phyloP scores from a whole-genome alignment of 306 rosid genomes.

The Mucuna pruriens region DNA sequence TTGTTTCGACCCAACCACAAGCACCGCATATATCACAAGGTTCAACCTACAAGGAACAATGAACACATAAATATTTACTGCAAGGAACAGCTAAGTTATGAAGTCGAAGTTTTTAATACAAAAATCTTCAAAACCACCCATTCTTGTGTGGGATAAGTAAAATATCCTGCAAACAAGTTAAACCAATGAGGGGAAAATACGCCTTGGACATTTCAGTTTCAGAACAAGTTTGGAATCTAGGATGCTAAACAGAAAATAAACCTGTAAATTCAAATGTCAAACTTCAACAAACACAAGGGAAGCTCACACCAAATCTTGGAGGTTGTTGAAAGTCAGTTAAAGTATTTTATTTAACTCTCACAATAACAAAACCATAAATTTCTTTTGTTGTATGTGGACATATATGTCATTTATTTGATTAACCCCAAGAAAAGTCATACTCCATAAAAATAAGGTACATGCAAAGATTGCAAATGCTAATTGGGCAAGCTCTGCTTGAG shows the following conservation, averaged over 20 bases:
- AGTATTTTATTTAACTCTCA: neutral
- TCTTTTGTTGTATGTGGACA: neutral
- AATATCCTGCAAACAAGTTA: neutral
- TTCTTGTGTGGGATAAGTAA: neutral
- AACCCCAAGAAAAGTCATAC: neutral
- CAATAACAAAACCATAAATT: neutral
- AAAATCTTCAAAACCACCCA: constrained; percentile 17
- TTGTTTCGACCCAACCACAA: constrained; percentile 42
- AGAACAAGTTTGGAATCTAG: neutral
- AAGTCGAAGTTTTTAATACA: neutral
- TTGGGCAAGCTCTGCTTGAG: neutral
- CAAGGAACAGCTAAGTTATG: neutral
- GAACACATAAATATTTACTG: constrained; percentile 24
- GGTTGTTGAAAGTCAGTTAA: too few species aligned
- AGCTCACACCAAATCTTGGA: neutral
- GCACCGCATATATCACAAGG: constrained; percentile 66
- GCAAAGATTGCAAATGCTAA: neutral
- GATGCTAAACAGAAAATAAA: neutral
- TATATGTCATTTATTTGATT: neutral
- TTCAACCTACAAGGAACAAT: constrained; percentile 51
- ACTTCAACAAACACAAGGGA: neutral
- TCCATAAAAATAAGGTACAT: neutral
- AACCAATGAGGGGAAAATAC: neutral
- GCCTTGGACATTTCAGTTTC: neutral
- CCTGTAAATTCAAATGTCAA: neutral